Evolutionary conservation across 768 basidiomycete species (phyloP).

Genomic region (Pleurotus tuber-regium): DNA sequence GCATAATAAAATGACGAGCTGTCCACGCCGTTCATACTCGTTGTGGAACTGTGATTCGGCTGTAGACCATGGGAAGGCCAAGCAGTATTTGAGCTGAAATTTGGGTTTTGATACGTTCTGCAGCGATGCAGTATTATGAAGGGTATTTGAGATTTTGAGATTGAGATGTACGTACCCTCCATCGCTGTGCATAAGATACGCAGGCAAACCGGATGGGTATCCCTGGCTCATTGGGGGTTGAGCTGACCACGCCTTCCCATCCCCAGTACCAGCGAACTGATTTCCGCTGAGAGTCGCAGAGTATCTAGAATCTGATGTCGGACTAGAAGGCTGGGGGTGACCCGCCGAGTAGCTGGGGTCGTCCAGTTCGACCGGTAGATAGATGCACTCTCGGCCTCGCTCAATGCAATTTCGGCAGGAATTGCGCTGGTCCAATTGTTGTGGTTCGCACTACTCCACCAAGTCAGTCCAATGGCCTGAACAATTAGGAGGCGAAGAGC

Average conservation of each 20-base stretch:
- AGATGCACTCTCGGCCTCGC: conserved; percentile 35
- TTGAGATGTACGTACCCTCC: not conserved
- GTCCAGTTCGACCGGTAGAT: conserved; percentile 32
- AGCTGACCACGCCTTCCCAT: not conserved
- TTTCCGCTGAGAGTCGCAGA: not conserved
- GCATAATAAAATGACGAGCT: not conserved
- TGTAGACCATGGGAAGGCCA: not conserved
- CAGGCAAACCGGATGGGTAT: not conserved
- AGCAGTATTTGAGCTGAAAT: not conserved
- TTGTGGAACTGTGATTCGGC: not conserved
- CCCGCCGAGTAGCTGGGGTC: not conserved
- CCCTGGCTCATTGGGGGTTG: not conserved
- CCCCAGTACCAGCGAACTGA: not conserved
- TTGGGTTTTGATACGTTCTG: not conserved
- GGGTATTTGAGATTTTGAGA: not conserved
- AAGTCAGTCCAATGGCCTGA: not conserved
- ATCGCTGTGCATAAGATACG: not conserved
- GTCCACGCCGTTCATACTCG: not conserved
- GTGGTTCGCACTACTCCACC: conserved; percentile 24
- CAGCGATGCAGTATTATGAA: not conserved
- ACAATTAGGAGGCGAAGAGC: not conserved
- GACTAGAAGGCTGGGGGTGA: not conserved
- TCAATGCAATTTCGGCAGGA: conserved; percentile 42
- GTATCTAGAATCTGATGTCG: not conserved
- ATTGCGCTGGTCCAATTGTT: conserved; percentile 20